phyloP scores from a whole-genome alignment of 257 asterid genomes.

The Paulownia fortunei region DNA sequence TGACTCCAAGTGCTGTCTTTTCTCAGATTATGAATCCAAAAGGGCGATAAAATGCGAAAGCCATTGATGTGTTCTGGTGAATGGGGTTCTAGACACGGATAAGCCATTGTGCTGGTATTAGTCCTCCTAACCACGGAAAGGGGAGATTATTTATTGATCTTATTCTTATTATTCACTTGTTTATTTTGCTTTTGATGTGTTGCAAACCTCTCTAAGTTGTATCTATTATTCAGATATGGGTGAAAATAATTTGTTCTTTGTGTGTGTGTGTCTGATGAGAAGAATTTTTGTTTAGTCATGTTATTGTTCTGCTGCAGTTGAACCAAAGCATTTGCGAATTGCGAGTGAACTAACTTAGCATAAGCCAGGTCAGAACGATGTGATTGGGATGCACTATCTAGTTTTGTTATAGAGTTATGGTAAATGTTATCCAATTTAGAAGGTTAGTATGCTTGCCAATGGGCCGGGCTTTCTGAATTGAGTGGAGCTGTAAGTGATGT shows the following conservation, averaged over 20 bases:
- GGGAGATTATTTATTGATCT: neutral
- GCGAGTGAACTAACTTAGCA: too few species aligned
- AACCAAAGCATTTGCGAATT: too few species aligned
- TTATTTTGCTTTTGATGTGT: slow-evolving; percentile 4
- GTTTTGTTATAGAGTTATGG: too few species aligned
- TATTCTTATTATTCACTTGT: neutral
- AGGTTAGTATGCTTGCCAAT: too few species aligned
- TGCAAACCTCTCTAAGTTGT: slow-evolving; percentile 1
- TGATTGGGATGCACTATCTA: too few species aligned
- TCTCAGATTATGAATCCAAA: slow-evolving; percentile 84
- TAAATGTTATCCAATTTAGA: too few species aligned
- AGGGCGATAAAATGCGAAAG: slow-evolving; percentile 51
- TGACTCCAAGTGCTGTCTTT: slow-evolving; percentile 79
- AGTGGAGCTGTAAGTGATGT: too few species aligned
- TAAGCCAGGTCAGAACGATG: too few species aligned
- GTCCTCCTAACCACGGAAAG: neutral
- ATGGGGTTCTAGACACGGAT: neutral
- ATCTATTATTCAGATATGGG: neutral
- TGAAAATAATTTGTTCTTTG: neutral
- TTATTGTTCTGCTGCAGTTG: neutral
- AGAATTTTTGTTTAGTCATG: too few species aligned
- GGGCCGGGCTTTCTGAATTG: too few species aligned
- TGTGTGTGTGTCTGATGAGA: neutral
- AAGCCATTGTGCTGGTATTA: neutral
- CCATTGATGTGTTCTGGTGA: neutral